A percentile compares a stretch with the other conserved stretches of the same genome.
phyloP scores from a whole-genome alignment of 108 stramenopile genomes.

The Nitzschia sp. region DNA sequence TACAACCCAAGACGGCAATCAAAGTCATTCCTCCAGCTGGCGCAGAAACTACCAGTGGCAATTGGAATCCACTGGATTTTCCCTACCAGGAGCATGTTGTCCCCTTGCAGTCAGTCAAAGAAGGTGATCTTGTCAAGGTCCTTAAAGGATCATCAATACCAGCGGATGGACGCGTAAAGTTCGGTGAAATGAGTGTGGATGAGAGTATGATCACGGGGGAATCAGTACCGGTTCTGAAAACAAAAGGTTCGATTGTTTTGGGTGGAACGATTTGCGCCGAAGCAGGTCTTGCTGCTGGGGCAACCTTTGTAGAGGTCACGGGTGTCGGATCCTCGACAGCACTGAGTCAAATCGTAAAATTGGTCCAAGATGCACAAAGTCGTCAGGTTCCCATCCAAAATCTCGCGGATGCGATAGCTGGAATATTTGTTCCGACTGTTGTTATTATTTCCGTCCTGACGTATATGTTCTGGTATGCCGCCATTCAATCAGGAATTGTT shows the following conservation, averaged over 20 bases:
- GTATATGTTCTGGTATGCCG: conserved; percentile 65
- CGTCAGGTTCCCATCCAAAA: conserved; percentile 93
- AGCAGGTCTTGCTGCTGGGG: conserved; percentile 28
- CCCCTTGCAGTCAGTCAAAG: conserved; percentile 31
- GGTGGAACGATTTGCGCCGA: conserved; percentile 70
- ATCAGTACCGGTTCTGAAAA: conserved; percentile 83
- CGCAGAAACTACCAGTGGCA: neutral
- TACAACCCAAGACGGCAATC: conserved; percentile 59
- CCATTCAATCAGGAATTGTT: conserved; percentile 34
- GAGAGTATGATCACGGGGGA: conserved; percentile 95
- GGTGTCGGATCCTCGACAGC: conserved; percentile 76
- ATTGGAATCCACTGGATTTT: conserved; percentile 29
- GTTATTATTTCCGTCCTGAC: conserved; percentile 70
- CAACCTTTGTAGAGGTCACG: conserved; percentile 71
- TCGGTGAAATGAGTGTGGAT: conserved; percentile 84
- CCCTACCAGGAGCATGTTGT: conserved; percentile 36
- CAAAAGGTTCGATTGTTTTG: conserved; percentile 59
- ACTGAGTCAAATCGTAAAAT: conserved; percentile 79
- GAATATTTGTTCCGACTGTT: conserved; percentile 90
- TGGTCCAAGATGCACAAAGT: conserved; percentile 96
- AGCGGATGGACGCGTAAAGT: conserved; percentile 73
- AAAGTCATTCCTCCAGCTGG: conserved; percentile 20
- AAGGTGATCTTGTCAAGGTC: conserved; percentile 73
- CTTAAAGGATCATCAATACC: conserved; percentile 80
- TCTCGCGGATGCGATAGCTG: conserved; percentile 87